Percentiles rank a stretch among this genome's conserved stretches.
These are phyloP conservation scores for Verruconis gallopava DNA, from an alignment of 2,329 filamentous ascomycete genomes.

Conservation along the genomic window DNA sequence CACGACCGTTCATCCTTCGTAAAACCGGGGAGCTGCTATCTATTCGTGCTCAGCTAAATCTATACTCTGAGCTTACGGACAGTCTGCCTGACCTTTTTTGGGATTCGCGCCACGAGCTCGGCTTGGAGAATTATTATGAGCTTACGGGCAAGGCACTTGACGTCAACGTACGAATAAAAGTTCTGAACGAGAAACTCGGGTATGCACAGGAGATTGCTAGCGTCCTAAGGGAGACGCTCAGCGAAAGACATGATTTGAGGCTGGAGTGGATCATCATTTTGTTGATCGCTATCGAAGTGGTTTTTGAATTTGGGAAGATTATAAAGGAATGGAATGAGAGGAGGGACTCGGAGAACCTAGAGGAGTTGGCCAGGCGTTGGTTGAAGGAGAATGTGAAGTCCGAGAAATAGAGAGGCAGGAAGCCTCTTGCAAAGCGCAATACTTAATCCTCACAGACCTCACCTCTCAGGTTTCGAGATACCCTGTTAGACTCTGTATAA, in stretches of 20 bases:
- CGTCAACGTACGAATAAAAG: slow-evolving; percentile 79
- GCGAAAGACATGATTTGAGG: slow-evolving; percentile 76
- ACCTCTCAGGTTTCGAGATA: too few relatives aligned
- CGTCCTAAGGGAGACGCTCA: slow-evolving; percentile 75
- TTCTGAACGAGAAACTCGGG: slow-evolving; percentile 93
- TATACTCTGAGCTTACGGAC: slow-evolving; percentile 94
- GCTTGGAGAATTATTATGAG: slow-evolving; percentile 89
- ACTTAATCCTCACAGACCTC: too few relatives aligned
- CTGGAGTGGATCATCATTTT: slow-evolving; percentile 95
- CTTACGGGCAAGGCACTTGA: slow-evolving; percentile 83
- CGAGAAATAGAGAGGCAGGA: too few relatives aligned
- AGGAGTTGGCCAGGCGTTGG: slow-evolving; percentile 26
- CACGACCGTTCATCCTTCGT: slow-evolving; percentile 39
- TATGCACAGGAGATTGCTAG: slow-evolving; percentile 92
- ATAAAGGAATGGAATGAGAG: slow-evolving; percentile 46
- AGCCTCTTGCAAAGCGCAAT: too few relatives aligned
- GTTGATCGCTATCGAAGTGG: slow-evolving; percentile 83
- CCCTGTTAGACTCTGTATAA: too few relatives aligned
- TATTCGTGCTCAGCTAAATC: slow-evolving; percentile 82
- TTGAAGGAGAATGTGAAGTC: slow-evolving; percentile 19
- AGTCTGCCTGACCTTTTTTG: slow-evolving; percentile 92
- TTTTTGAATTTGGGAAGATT: slow-evolving; percentile 68
- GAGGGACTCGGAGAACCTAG: slow-evolving; percentile 28
- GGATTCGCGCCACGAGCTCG: slow-evolving; percentile 80
- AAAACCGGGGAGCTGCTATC: slow-evolving; percentile 88